A percentile compares a stretch with the other conserved stretches of the same genome.
phyloP scores from a whole-genome alignment of 305 asterid species.

The Fraxinus sp. region DNA sequence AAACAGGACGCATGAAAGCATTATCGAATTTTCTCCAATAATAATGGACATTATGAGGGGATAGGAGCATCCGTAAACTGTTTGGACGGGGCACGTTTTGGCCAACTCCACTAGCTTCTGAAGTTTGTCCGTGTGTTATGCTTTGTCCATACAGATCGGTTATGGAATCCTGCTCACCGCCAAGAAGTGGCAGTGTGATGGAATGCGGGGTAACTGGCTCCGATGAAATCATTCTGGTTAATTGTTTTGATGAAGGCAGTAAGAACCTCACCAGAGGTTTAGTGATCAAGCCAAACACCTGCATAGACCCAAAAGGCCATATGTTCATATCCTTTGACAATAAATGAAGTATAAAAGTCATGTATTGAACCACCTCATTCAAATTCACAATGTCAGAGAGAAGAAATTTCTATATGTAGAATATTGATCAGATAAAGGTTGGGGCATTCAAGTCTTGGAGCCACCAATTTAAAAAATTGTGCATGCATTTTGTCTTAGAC shows the following conservation, averaged over 20 bases:
- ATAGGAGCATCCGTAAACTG: slow-evolving; percentile 75
- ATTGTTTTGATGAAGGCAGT: slow-evolving; percentile 50
- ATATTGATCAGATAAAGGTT: not conserved
- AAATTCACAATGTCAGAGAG: not conserved
- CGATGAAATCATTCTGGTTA: slow-evolving; percentile 56
- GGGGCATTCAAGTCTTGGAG: not conserved
- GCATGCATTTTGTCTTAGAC: not conserved
- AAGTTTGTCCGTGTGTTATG: slow-evolving; percentile 31
- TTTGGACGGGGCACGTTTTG: slow-evolving; percentile 49
- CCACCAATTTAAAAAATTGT: not conserved
- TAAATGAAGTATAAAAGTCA: not conserved
- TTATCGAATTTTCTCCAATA: slow-evolving; percentile 89
- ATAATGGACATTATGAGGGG: slow-evolving; percentile 70
- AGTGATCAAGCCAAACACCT: slow-evolving; percentile 90
- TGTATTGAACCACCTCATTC: not conserved
- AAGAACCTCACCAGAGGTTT: slow-evolving; percentile 67
- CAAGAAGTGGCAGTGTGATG: slow-evolving; percentile 61
- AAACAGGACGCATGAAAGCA: slow-evolving; percentile 87
- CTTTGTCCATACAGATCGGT: slow-evolving; percentile 35
- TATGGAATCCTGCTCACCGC: slow-evolving; percentile 45
- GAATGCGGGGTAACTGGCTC: slow-evolving; percentile 60
- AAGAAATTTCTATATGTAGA: not conserved
- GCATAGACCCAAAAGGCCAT: slow-evolving; percentile 18
- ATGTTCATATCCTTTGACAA: not conserved
- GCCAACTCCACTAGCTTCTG: slow-evolving; percentile 39